Evolutionary conservation across 1,284 basidiomycete species (phyloP).

Genomic region (Cutaneotrichosporon dermatis): DNA sequence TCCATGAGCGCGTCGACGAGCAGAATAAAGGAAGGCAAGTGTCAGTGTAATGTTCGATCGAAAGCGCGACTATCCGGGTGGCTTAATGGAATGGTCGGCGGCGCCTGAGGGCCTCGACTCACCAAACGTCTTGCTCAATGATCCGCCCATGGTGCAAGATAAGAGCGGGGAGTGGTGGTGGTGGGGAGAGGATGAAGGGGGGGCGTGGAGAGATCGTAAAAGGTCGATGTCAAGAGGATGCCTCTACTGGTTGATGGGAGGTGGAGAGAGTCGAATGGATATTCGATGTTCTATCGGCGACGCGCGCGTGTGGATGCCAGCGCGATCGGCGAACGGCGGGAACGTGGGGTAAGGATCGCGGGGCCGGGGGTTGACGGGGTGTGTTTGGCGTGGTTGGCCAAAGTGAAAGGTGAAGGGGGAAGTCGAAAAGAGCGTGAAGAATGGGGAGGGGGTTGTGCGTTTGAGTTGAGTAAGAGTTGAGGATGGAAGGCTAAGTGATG

Average conservation of each 20-base stretch:
- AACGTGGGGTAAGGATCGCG: not conserved
- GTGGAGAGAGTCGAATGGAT: too few species aligned
- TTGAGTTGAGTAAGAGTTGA: not conserved
- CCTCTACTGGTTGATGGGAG: too few species aligned
- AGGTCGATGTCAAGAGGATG: not conserved
- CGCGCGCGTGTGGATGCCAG: not conserved
- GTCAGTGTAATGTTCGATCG: conserved; percentile 4
- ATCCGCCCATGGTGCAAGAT: conserved; percentile 50
- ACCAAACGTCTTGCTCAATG: conserved; percentile 49
- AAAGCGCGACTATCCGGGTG: not conserved
- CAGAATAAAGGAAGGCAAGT: not conserved
- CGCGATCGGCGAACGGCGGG: not conserved
- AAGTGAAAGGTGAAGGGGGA: not conserved
- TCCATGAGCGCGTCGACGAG: not conserved
- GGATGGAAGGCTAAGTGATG: not conserved
- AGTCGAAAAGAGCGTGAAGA: not conserved
- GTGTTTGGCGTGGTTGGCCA: too few species aligned
- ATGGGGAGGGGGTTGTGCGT: not conserved
- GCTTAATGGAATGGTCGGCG: not conserved
- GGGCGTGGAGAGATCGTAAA: not conserved
- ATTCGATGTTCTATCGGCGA: not conserved
- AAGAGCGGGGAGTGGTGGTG: conserved; percentile 1
- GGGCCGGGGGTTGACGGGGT: too few species aligned
- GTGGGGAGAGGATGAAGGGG: not conserved
- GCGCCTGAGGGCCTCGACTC: conserved; percentile 13